Base-by-base conservation (phyloP, 331 rosid species). In the Pyrus hybrid region DNA sequence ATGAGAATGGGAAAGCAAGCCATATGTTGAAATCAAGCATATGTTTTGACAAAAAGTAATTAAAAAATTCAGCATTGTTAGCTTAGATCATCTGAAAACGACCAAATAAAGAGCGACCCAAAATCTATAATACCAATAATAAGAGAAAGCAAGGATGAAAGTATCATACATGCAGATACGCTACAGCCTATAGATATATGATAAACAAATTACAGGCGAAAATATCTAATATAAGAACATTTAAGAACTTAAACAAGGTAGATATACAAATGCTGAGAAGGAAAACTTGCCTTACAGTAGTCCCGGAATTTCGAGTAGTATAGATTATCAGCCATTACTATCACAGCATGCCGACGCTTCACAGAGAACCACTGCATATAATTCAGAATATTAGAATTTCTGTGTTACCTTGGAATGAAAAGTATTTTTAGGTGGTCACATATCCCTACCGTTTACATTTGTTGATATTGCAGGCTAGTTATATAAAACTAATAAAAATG, bases 341-440 rank as follows among this genome's bases (percentile, higher is more conserved):
- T 84, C 73, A 96, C 81, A 77, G 99, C 99, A 67, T 96, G 99
- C 86, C 82, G 98, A 72, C 99, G 88, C 84, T 91, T 92, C 93
- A 96, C 67, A 53, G 99, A 83, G 82, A 96, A 96, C 99, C 98
- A 96, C 99, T 96, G 93, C 83, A 89, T 63, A 81, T 49, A 49
- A 35, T 70, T 72, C 18, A 26, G 70, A 61, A 32, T 28, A 45
- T 28, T 22, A 41, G 47, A 41, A 13, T 37, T 37, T 2, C 1
- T 1, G 45, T 37, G 45, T 37, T 37, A 37, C 14, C 47, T 41
- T 41, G 47, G 47, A 41, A 41, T 41, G 47, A 41, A 41, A 41
- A 41, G 47, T 41, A 41, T 41, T 41, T 41, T 41, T 41, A 41
- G 13, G 47, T 41, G 47, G 47, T 41, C 47, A 41, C 3, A 41